Conservation (phyloP, 768 basidiomycete genomes). For the Tylopilus sp. region DNA sequence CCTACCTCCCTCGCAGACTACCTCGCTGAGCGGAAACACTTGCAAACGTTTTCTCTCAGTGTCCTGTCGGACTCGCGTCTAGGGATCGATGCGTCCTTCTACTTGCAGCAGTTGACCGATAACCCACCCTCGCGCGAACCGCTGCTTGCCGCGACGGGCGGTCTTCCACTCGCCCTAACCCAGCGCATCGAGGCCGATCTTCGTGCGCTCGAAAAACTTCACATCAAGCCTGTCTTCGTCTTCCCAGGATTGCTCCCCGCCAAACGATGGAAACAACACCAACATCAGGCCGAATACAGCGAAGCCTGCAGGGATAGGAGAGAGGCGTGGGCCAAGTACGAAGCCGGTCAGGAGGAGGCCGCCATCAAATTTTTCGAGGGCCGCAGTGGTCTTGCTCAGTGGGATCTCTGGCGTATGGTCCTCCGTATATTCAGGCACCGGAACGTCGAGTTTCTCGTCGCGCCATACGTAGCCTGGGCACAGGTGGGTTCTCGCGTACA, state of each 20-base stretch:
- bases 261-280: constrained; percentile 58
- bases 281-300: constrained; percentile 51
- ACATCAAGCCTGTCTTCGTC: constrained; percentile 98
- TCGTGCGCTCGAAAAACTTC: constrained; percentile 82
- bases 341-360: constrained; percentile 85
- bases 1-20: constrained; percentile 51
- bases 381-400: constrained; percentile 66
- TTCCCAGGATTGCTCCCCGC: constrained; percentile 86
- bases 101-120: constrained; percentile 77
- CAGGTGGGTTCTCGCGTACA: constrained; percentile 60
- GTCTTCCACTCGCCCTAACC: constrained; percentile 85
- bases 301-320: constrained; percentile 74
- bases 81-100: constrained; percentile 94
- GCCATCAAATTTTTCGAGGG: constrained; percentile 84
- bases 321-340: constrained; percentile 93
- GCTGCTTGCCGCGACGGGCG: constrained; percentile 91
- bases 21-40: constrained; percentile 83
- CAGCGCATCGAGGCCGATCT: constrained; percentile 90
- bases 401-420: constrained; percentile 94
- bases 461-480: constrained; percentile 93
- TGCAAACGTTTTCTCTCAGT: constrained; percentile 76
- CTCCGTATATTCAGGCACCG: constrained; percentile 90
- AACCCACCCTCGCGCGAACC: constrained; percentile 80
- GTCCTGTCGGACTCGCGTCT: constrained; percentile 88
- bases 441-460: constrained; percentile 93